A percentile compares a stretch with the other conserved stretches of the same genome.
Evolutionary conservation across 352 stramenopile genomes (phyloP).

Genomic region (Pythium brachiatum): DNA sequence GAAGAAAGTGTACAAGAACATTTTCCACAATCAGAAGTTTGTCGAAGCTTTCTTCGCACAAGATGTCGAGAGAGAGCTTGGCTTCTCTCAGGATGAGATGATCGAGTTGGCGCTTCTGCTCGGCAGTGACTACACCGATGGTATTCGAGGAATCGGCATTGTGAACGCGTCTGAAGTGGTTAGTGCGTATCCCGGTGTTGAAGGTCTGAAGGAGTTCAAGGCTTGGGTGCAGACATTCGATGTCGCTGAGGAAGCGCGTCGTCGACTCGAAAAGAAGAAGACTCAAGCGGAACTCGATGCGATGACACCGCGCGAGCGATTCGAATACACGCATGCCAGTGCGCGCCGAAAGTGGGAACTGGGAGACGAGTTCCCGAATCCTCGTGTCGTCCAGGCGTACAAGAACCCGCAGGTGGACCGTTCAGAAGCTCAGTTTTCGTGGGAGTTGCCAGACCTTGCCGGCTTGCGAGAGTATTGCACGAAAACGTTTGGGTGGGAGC

Average conservation of each 20-base stretch:
- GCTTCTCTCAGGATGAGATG: constrained; percentile 90
- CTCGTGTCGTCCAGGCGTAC: constrained; percentile 92
- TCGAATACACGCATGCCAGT: constrained; percentile 91
- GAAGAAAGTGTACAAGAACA: constrained; percentile 97
- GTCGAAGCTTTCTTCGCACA: constrained; percentile 96
- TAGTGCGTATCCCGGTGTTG: constrained; percentile 78
- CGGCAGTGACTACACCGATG: constrained; percentile 95
- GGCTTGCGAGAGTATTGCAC: constrained; percentile 86
- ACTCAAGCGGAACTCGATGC: constrained; percentile 41
- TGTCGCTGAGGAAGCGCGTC: constrained; percentile 50
- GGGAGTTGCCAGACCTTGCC: constrained; percentile 88
- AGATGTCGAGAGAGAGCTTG: constrained; percentile 92
- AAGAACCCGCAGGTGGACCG: constrained; percentile 87
- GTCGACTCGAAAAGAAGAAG: constrained; percentile 56
- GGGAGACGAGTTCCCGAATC: constrained; percentile 92
- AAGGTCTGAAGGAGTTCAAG: constrained; percentile 84
- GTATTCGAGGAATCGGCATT: constrained; percentile 78
- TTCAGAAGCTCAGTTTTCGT: constrained; percentile 89
- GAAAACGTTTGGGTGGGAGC: constrained; percentile 92
- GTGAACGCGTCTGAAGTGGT: constrained; percentile 83
- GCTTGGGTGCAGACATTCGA: constrained; percentile 71
- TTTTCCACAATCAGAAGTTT: constrained; percentile 99
- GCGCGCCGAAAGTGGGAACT: constrained; percentile 90
- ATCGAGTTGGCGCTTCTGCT: constrained; percentile 91
- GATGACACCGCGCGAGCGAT: constrained; percentile 59